These are phyloP conservation scores for Potentilla sterilis DNA, from an alignment of 306 rosid genomes.

Conservation along the genomic window DNA sequence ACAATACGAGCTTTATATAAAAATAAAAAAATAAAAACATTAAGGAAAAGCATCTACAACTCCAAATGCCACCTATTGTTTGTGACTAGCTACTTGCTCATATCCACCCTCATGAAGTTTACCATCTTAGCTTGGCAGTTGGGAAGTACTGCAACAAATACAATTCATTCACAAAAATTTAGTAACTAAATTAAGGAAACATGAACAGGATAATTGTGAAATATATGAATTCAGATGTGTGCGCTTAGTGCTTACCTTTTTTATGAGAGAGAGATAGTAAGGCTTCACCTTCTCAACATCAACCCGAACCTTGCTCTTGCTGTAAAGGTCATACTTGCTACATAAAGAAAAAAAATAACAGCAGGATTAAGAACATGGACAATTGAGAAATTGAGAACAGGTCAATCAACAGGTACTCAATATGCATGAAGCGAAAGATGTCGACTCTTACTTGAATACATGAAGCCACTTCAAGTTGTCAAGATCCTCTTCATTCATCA, in stretches of 20 bases:
- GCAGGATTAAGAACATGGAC: constrained; percentile 1
- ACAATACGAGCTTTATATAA: not conserved
- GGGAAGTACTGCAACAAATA: constrained; percentile 67
- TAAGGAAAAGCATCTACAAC: constrained; percentile 17
- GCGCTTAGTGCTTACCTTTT: constrained; percentile 44
- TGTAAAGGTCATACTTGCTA: constrained; percentile 84
- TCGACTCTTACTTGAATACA: constrained; percentile 55
- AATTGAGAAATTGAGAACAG: not conserved
- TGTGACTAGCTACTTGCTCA: not conserved
- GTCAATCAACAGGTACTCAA: not conserved
- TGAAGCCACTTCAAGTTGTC: constrained; percentile 76
- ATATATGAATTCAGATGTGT: not conserved
- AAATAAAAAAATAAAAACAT: not conserved
- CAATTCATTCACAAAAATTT: not conserved
- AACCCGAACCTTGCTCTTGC: constrained; percentile 69
- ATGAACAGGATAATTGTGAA: not conserved
- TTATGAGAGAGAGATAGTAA: constrained; percentile 67
- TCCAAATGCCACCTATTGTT: constrained; percentile 3
- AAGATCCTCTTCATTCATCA: constrained; percentile 72
- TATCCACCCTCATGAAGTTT: constrained; percentile 24
- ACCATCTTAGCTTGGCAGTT: constrained; percentile 64
- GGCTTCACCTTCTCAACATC: constrained; percentile 73
- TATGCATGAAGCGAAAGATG: not conserved
- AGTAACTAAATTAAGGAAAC: not conserved
- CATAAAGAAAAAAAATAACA: constrained; percentile 12